Base-by-base conservation (phyloP, 2,329 filamentous ascomycete genomes). In the Teratosphaeria pseudoeucalypti region DNA sequence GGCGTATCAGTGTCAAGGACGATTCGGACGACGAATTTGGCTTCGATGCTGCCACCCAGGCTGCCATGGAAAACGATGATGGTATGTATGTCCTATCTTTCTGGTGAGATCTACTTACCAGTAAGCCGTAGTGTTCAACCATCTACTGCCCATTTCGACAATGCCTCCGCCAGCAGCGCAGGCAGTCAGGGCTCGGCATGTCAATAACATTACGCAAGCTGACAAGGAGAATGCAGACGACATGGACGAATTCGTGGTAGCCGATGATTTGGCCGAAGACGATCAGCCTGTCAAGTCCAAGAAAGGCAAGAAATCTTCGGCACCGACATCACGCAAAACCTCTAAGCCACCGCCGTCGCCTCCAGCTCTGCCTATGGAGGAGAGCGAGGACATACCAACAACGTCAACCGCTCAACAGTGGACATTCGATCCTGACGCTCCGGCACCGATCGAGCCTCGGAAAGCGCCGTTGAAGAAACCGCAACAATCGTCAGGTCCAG, bases 171-270 rank as follows among this genome's bases (percentile, higher is more conserved):
- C 39, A 6, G 43, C 19, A 27, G n/a, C 57, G 32, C 43, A n/a
- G 34, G 26, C 39, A 19, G 34, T 56, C 23, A 6, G 43, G 12
- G 23, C 37, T 43, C 49, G 23, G 49, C 32, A 6, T 10, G 23
- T 34, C 32, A 58, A 14, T 12, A 16, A 49, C 27, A 32, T 16
- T 32, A 16, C 53, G 52, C 61, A 68, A 49, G 32, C 47, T 52
- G 16, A 58, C 47, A 54, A 29, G 32, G 19, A 54, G 6, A 23
- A 32, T 26, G 52, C 60, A 68, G 89, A 49, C 43, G 19, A 94
- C 58, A 84, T 95, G 77, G 90, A 87, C 62, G 89, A 96, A 71
- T 97, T 97, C 68, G 80, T 97, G 27, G 91, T 88, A 4, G 85
- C 88, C 0, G 92, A 96, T 67, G 90, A 95, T 52, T 92, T 90